phyloP scores from a whole-genome alignment of 345 rosid species.

The Dimocarpus longan region DNA sequence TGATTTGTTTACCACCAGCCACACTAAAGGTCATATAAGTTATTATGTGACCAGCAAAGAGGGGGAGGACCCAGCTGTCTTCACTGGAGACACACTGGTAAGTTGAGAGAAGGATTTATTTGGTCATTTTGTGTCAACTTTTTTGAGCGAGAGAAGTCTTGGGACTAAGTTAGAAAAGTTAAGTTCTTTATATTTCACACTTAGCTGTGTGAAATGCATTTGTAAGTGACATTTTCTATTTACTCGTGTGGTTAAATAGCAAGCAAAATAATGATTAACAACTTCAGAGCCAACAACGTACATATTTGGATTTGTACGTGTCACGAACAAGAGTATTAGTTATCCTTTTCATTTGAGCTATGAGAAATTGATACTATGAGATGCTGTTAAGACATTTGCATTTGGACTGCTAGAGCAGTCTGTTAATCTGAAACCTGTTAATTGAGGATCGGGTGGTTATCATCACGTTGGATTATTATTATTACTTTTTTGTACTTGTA shows the following conservation, averaged over 20 bases:
- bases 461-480: not conserved
- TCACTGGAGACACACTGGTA: slow-evolving; percentile 92
- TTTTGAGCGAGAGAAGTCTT: not conserved
- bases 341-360: not conserved
- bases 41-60: slow-evolving; percentile 69
- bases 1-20: slow-evolving; percentile 47
- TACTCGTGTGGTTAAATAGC: not conserved
- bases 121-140: not conserved
- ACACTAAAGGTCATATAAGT: slow-evolving; percentile 90
- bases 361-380: not conserved
- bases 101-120: slow-evolving; percentile 24
- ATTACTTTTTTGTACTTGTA: slow-evolving; percentile 8
- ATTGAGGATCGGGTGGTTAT: not conserved
- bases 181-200: not conserved
- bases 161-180: not conserved
- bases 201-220: not conserved
- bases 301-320: not conserved
- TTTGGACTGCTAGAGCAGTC: not conserved
- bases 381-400: slow-evolving; percentile 1
- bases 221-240: not conserved
- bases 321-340: not conserved
- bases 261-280: not conserved
- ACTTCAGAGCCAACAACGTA: not conserved
- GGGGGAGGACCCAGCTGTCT: slow-evolving; percentile 70
- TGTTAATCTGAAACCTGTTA: not conserved